phyloP scores from a whole-genome alignment of 31 red algal species.

The Endocladia muricata region DNA sequence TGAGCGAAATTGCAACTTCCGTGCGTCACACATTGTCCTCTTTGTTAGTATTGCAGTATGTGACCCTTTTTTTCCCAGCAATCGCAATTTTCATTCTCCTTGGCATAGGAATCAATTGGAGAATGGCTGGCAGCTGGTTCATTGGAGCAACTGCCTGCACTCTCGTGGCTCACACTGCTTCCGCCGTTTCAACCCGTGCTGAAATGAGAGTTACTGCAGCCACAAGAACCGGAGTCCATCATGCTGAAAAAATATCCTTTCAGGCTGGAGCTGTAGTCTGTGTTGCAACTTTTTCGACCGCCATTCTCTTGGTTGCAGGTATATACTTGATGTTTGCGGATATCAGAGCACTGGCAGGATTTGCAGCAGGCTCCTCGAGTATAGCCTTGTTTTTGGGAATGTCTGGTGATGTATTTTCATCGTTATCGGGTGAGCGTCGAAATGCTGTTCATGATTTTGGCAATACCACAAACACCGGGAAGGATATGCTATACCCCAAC shows the following conservation, averaged over 20 bases:
- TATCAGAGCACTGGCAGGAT: constrained; percentile 58
- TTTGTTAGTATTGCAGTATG: constrained; percentile 35
- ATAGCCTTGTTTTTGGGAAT: constrained; percentile 69
- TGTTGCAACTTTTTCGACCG: constrained; percentile 49
- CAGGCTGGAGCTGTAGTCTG: constrained; percentile 39
- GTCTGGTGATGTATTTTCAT: constrained; percentile 56
- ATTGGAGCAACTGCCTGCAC: constrained; percentile 28
- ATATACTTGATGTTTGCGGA: constrained; percentile 66
- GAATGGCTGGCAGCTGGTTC: constrained; percentile 24
- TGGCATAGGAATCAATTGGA: constrained; percentile 52
- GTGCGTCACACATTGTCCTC: constrained; percentile 21
- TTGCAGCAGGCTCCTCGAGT: constrained; percentile 51
- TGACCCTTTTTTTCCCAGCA: constrained; percentile 23
- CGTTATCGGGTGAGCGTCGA: constrained; percentile 13
- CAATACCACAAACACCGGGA: constrained; percentile 18
- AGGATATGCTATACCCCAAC: constrained; percentile 17
- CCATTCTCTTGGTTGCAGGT: constrained; percentile 37
- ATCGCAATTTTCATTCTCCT: constrained; percentile 25
- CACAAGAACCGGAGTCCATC: constrained; percentile 12
- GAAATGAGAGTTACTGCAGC: constrained; percentile 62
- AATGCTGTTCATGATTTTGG: constrained; percentile 28
- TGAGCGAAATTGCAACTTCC: constrained; percentile 38
- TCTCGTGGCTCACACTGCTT: constrained; percentile 1
- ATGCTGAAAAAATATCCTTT: constrained; percentile 52
- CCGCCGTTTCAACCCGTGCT: constrained; percentile 47